phyloP scores from a whole-genome alignment of 2,329 filamentous ascomycete species.

The Ophiostoma tasmaniense region DNA sequence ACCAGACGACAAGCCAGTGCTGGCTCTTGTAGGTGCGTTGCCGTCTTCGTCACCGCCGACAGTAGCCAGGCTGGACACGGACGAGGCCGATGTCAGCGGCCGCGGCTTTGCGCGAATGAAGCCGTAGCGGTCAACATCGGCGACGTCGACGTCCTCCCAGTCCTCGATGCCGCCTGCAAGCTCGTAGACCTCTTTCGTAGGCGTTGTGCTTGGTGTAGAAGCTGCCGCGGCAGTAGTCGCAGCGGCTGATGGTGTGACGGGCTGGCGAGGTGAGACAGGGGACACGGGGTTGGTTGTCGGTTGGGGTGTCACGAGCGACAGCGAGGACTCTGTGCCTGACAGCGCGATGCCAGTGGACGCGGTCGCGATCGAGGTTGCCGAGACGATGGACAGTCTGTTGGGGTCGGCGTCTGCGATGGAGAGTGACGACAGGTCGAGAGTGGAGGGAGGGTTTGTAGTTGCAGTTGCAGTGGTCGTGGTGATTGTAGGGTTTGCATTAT shows the following conservation, averaged over 20 bases:
- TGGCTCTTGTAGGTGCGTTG: constrained; percentile 20
- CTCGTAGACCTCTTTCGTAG: constrained; percentile 29
- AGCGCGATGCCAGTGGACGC: constrained; percentile 7
- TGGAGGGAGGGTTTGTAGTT: neutral
- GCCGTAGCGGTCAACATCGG: constrained; percentile 58
- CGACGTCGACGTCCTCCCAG: constrained; percentile 55
- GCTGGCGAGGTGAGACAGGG: neutral
- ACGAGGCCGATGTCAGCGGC: constrained; percentile 26
- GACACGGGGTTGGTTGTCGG: neutral
- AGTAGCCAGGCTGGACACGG: constrained; percentile 31
- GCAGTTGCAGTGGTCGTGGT: neutral
- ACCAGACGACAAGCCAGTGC: neutral
- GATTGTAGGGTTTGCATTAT: neutral
- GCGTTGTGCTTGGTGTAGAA: neutral
- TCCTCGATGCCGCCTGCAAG: constrained; percentile 55
- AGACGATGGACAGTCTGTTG: constrained; percentile 3
- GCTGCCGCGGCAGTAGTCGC: neutral
- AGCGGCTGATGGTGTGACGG: neutral
- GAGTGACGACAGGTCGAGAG: neutral
- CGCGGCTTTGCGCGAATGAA: constrained; percentile 47
- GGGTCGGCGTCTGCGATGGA: neutral
- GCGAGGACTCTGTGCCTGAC: constrained; percentile 10
- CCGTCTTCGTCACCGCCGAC: constrained; percentile 27
- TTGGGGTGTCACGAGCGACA: constrained; percentile 4
- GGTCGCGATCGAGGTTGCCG: constrained; percentile 10